Evolutionary conservation across 176 grass and related monocot genomes (phyloP), one percentile per base, ranked within the genome.

Genomic region (Hsuehochloa calcarea): DNA sequence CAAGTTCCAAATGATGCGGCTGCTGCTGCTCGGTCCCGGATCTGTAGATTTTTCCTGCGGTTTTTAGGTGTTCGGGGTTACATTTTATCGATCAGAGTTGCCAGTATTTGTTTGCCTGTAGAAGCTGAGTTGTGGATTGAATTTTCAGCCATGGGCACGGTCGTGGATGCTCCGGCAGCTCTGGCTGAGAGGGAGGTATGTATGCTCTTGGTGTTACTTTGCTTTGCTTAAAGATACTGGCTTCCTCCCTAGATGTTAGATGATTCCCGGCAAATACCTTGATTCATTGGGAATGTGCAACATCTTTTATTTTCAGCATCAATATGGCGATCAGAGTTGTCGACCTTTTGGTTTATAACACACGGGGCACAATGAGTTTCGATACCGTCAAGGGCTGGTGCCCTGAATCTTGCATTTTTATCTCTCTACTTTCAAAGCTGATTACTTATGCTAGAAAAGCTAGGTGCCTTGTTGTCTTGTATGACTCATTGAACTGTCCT

Each of bases 101-200:
- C 6, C 39, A 11, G 65, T 44, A 5, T 38, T 19, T 67, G 40
- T 10, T 54, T 80, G 22, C 5, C n/a, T 27, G 22, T 73, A n/a
- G 25, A 65, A 80, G 8, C 61, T 41, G 46, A 34, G 70, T 26
- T 68, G 35, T 79, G 80, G 60, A n/a, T 38, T 67, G 52, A 45
- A 45, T 25, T 78, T 78, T 65, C 16, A 82, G 6, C 55, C 61
- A 90, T 90, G 88, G 88, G 84, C n/a, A 65, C 72, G 13, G 72
- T 86, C 43, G 69, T 89, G 62, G 90, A 86, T 87, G 80, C 87
- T 87, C 84, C 84, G 15, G 75, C 49, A 10, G 74, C 76, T 69
- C 62, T 70, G 34, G 78, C 29, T 49, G 68, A 86, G 70, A 68
- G 69, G 43, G 87, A 70, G 65, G 79, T 82, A 58, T 4, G 68